Percentiles rank a stretch among this genome's conserved stretches.
Evolutionary conservation across 176 grass and related monocot genomes (phyloP).

Genomic region (Rhynchospora tenuis): DNA sequence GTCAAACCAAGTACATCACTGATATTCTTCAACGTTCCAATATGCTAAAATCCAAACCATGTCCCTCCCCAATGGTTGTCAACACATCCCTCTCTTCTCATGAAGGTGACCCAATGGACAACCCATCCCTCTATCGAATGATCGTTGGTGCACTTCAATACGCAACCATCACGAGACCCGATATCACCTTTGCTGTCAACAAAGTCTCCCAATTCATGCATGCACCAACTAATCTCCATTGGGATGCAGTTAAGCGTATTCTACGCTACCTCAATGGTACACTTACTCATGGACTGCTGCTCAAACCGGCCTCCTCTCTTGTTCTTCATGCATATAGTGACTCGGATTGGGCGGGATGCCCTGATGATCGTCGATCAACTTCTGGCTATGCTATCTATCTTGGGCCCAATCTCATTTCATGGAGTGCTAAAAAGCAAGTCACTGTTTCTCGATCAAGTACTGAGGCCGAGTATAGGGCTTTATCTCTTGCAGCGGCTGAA

Average conservation of each 20-base stretch:
- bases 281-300: no score
- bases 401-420: neutral
- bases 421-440: no score
- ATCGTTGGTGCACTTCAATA: neutral
- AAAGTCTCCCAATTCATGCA: no score
- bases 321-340: neutral
- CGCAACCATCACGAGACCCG: no score
- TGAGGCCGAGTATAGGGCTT: no score
- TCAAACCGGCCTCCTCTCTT: neutral
- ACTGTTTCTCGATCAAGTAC: no score
- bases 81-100: neutral
- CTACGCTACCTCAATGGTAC: no score
- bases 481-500: neutral
- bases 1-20: neutral
- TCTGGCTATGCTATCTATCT: neutral
- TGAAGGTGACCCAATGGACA: no score
- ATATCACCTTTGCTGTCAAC: no score
- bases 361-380: neutral
- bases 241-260: no score
- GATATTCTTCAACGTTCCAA: neutral
- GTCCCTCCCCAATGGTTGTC: neutral
- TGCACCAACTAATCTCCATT: no score
- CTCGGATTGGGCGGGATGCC: no score
- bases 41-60: neutral
- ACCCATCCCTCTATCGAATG: neutral